Evolutionary conservation across 345 rosid species (phyloP).

Genomic region (Salix caprea): DNA sequence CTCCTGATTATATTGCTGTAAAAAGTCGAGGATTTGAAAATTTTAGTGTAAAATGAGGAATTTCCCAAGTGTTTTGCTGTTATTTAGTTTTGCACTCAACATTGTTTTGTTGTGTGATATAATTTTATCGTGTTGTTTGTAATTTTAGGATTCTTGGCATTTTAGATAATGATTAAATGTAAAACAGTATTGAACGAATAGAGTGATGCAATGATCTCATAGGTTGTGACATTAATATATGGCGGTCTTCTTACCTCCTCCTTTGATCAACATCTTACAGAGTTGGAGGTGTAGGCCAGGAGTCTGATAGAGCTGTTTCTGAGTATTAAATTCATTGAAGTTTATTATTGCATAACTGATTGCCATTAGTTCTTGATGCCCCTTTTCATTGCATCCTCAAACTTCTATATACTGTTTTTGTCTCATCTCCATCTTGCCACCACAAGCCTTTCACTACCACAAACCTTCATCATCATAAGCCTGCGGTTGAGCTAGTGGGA

Average conservation of each 20-base stretch:
- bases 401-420: no score
- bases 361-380: not conserved
- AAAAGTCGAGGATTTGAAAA: not conserved
- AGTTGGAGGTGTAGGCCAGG: not conserved
- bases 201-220: not conserved
- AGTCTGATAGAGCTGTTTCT: not conserved
- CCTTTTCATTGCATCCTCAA: not conserved
- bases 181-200: no score
- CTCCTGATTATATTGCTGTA: not conserved
- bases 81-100: not conserved
- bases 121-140: no score
- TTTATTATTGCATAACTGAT: no score
- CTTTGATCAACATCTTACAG: not conserved
- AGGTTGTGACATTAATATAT: not conserved
- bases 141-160: not conserved
- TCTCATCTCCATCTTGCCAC: not conserved
- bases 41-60: not conserved
- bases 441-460: not conserved
- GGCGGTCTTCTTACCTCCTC: not conserved
- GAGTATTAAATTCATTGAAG: not conserved
- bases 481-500: no score
- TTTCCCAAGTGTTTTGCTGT: not conserved
- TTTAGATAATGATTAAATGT: not conserved
- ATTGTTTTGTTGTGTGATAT: not conserved
- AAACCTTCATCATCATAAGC: no score